Percentiles rank a stretch among this genome's conserved stretches.
Conservation (phyloP, 306 rosid species). For the Lathyrus aphaca region DNA sequence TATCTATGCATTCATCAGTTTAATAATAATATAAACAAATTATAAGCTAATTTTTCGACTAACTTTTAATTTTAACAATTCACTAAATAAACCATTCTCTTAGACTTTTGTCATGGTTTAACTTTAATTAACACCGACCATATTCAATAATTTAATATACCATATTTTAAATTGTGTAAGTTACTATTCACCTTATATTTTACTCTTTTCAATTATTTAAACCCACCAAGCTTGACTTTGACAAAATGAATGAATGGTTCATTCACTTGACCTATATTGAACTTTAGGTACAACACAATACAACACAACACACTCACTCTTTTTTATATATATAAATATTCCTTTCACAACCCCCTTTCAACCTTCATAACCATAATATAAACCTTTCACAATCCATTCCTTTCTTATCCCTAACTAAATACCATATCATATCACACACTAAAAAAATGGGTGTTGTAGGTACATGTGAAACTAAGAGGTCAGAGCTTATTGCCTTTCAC, state of each 20-base stretch:
- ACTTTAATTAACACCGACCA: too few species aligned
- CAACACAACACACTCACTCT: background rate
- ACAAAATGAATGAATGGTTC: background rate
- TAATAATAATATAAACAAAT: too few species aligned
- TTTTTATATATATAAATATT: background rate
- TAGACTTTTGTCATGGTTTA: too few species aligned
- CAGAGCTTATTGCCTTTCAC: constrained; percentile 58
- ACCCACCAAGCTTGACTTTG: constrained; percentile 34
- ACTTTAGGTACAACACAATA: background rate
- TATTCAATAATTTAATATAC: background rate
- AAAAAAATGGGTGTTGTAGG: constrained; percentile 58
- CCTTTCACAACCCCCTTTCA: background rate
- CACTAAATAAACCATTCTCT: too few species aligned
- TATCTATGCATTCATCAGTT: too few species aligned
- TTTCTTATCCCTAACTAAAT: constrained; percentile 14
- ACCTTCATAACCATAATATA: background rate
- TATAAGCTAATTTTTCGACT: too few species aligned
- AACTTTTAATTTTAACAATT: too few species aligned
- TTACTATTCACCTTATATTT: background rate
- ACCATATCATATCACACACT: background rate
- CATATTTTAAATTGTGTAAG: background rate
- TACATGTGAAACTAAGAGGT: constrained; percentile 51
- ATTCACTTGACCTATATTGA: constrained; percentile 7
- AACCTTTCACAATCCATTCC: constrained; percentile 5
- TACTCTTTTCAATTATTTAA: background rate